These are phyloP conservation scores for Cadophora sp. DNA, from an alignment of 2,329 filamentous ascomycete genomes.

Conservation along the genomic window DNA sequence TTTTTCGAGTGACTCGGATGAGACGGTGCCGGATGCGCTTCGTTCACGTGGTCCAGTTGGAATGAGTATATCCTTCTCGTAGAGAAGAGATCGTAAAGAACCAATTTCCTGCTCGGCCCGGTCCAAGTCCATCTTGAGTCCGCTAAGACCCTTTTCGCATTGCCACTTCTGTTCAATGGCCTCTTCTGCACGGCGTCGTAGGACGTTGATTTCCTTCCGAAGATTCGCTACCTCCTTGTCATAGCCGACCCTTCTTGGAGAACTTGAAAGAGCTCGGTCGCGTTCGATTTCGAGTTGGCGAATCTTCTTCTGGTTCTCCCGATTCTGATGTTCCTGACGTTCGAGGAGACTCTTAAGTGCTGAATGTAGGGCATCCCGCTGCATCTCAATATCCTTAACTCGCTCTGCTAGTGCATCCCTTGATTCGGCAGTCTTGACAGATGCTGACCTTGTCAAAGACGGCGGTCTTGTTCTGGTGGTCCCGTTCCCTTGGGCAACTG, in stretches of 20 bases:
- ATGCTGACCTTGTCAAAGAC: conserved; percentile 63
- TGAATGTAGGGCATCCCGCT: conserved; percentile 89
- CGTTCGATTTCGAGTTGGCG: conserved; percentile 78
- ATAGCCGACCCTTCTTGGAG: conserved; percentile 79
- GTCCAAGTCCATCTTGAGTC: conserved; percentile 95
- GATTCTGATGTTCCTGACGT: conserved; percentile 83
- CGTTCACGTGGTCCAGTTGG: conserved; percentile 61
- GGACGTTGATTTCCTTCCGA: conserved; percentile 81
- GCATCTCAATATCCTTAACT: conserved; percentile 90
- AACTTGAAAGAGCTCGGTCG: conserved; percentile 71
- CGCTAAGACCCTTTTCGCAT: conserved; percentile 86
- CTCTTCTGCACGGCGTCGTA: conserved; percentile 89
- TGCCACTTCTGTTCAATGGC: conserved; percentile 96
- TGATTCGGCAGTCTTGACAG: conserved; percentile 53
- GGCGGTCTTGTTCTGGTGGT: conserved; percentile 41
- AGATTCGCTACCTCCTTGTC: conserved; percentile 82
- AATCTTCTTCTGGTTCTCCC: conserved; percentile 83
- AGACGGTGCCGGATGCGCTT: conserved; percentile 56
- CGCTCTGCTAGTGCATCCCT: conserved; percentile 77
- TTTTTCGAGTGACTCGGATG: conserved; percentile 73
- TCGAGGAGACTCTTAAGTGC: conserved; percentile 86
- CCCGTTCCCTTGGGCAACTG: conserved; percentile 55
- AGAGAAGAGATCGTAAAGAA: conserved; percentile 78
- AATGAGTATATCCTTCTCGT: conserved; percentile 82
- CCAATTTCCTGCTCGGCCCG: conserved; percentile 91